phyloP scores from a whole-genome alignment of 495 filamentous ascomycete genomes.

The Lentithecium fluviatile region DNA sequence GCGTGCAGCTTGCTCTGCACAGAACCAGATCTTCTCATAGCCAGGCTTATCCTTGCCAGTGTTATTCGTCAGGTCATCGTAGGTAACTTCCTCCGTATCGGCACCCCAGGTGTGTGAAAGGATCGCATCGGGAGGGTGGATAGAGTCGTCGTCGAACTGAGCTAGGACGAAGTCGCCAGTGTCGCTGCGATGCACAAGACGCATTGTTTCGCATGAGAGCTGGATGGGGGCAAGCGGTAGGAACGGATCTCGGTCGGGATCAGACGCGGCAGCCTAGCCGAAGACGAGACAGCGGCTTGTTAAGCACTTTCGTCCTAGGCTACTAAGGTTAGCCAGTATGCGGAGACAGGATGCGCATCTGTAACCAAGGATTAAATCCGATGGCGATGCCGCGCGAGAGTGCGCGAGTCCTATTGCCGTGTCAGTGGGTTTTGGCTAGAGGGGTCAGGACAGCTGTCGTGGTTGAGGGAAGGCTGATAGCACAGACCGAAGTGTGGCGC shows the following conservation, averaged over 20 bases:
- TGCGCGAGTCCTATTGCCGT: too few relatives aligned
- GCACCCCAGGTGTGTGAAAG: conserved; percentile 12
- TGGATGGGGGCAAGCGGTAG: neutral
- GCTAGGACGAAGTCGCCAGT: neutral
- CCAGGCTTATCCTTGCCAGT: conserved; percentile 13
- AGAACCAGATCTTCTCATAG: conserved; percentile 17
- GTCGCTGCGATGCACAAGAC: neutral
- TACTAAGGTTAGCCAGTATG: too few relatives aligned
- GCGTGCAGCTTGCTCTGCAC: conserved; percentile 6
- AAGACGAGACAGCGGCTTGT: too few relatives aligned
- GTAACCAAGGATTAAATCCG: too few relatives aligned
- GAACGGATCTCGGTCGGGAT: neutral
- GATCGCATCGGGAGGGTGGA: conserved; percentile 1
- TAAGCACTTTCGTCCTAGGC: too few relatives aligned
- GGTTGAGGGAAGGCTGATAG: too few relatives aligned
- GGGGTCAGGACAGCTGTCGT: too few relatives aligned
- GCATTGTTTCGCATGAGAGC: neutral
- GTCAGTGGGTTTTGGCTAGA: too few relatives aligned
- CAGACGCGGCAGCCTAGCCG: neutral
- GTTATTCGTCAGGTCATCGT: conserved; percentile 3
- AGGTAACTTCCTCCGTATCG: conserved; percentile 11
- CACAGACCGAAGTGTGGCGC: too few relatives aligned
- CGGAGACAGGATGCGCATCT: too few relatives aligned
- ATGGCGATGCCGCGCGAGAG: too few relatives aligned
- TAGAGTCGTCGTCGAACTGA: neutral